Percentiles rank a stretch among this genome's conserved stretches.
phyloP scores from a whole-genome alignment of 2,329 filamentous ascomycete species.

The Fonsecaea pugnacius region DNA sequence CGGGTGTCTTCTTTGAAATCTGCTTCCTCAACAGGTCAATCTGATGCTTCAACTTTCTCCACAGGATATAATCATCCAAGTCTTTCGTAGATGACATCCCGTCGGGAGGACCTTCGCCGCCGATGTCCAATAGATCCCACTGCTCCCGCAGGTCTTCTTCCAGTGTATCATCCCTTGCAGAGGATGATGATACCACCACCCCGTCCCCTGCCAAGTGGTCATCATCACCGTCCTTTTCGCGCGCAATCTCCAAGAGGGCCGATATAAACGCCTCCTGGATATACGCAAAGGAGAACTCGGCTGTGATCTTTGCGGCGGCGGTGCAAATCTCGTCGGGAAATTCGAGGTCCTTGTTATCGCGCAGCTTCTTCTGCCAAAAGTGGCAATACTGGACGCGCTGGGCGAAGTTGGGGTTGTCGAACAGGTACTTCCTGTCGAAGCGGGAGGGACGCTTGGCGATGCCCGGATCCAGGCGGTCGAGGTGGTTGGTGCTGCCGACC shows the following conservation, averaged over 20 bases:
- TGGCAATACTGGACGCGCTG: constrained; percentile 50
- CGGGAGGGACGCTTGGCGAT: constrained; percentile 52
- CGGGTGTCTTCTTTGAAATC: constrained; percentile 38
- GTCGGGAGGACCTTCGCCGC: background rate
- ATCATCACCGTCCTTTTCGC: constrained; percentile 1
- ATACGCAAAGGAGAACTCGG: constrained; percentile 53
- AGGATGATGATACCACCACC: background rate
- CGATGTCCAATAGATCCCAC: constrained; percentile 31
- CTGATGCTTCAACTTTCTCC: constrained; percentile 50
- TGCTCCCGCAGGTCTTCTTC: constrained; percentile 19
- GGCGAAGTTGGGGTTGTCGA: constrained; percentile 45
- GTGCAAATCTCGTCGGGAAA: constrained; percentile 49
- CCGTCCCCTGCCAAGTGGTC: no score
- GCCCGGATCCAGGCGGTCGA: constrained; percentile 45
- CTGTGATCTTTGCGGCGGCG: constrained; percentile 49
- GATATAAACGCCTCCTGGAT: constrained; percentile 53
- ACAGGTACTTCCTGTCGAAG: constrained; percentile 56
- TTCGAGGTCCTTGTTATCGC: constrained; percentile 39
- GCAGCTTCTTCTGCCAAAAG: constrained; percentile 47
- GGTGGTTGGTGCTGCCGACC: constrained; percentile 49
- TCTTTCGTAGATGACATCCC: constrained; percentile 21
- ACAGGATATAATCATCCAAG: constrained; percentile 46
- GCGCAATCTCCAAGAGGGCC: constrained; percentile 44
- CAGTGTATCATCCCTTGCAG: background rate
- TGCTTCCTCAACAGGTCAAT: constrained; percentile 49